Evolutionary conservation across 805 yeast species (phyloP), one percentile per base, ranked within the genome.

Genomic region (Spathaspora arborariae): DNA sequence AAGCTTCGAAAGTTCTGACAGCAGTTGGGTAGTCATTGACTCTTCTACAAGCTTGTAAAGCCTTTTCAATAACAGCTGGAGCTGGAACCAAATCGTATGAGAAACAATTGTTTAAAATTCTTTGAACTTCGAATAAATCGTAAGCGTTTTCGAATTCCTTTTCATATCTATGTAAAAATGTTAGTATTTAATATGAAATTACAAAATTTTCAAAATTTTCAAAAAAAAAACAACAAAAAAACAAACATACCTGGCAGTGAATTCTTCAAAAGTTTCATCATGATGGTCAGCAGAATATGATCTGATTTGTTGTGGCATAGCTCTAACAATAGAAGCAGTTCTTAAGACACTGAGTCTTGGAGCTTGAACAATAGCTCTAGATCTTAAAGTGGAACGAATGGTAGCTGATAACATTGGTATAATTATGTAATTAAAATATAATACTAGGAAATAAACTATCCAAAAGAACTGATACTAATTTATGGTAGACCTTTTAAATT

Each of bases 21-120:
- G 99, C 99, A 50, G 98, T 91, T 51, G 99, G 97, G 75, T 88
- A 88, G 76, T 94, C 99, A 74, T 94, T 89, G 57, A 94, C 98
- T 76, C 98, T 88, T 84, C 99, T 91, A 60, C 97, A 91, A 41
- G 99, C 99, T 75, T 88, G 84, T 66, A 94, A 79, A 42, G 99
- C 99, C 74, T 86, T 88, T 74, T 88, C 96, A 64, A 94, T 80
- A 53, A 94, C 98, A 52, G 86, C 81, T 56, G 99, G 99, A 24
- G 99, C 92, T 57, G 99, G 99, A 47, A 94, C 99, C 71, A 94
- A 82, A 75, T 94, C 99, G 78, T 94, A 94, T 13, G 98, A 88
- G 78, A 94, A 94, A 72, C 96, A 90, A 78, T 94, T 94, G 84
- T 95, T 94, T 67, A 94, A 81, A 51, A 94, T 91, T 79, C 99